Base-by-base conservation (phyloP, 805 yeast species). In the Citeromyces matritensis region DNA sequence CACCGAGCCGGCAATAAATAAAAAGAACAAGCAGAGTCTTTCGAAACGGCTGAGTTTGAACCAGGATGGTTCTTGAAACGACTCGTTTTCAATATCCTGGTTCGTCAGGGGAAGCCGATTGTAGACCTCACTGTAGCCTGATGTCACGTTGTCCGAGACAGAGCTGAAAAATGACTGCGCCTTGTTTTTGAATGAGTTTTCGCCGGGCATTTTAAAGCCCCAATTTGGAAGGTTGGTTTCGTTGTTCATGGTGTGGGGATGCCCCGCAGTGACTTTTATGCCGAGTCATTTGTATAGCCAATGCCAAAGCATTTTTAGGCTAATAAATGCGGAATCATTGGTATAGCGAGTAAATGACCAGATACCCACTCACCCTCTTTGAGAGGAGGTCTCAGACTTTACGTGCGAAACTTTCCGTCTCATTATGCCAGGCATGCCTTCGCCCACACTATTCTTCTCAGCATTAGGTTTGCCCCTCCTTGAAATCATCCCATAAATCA, bases 1-100 rank as follows among this genome's bases (percentile, higher is more conserved):
- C n/a, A 66, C 55, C 0, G 95, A 69, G 1, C 86, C 91, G 0
- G 69, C 34, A 3, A 86, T 53, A 40, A 91, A 81, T 27, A 77
- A 70, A 5, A 72, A 65, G 47, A 86, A 88, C 4, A 88, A 70
- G 15, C 84, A 50, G 15, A 84, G 53, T 31, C 91, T 55, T 45
- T 86, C 96, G 49, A 83, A 69, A 38, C 88, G 58, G 11, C 86
- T 69, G 11, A 77, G 51, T 4, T 41, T 60, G 62, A 39, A 57
- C 58, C 38, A 48, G 51, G 65, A 65, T 0, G 63, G 62, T 9
- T 61, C 62, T 1, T 60, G 42, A 2, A 65, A 59, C 17, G 60
- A 65, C 4, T 33, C 34, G 6, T 35, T 35, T 10, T 39, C 42
- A 23, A 35, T 36, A 12, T 31, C 35, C 28, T 63, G 64, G 39